Evolutionary conservation across 192 early-diverging fungal genomes (phyloP), one percentile per base, ranked within the genome.

Genomic region (Coemansia sp.): DNA sequence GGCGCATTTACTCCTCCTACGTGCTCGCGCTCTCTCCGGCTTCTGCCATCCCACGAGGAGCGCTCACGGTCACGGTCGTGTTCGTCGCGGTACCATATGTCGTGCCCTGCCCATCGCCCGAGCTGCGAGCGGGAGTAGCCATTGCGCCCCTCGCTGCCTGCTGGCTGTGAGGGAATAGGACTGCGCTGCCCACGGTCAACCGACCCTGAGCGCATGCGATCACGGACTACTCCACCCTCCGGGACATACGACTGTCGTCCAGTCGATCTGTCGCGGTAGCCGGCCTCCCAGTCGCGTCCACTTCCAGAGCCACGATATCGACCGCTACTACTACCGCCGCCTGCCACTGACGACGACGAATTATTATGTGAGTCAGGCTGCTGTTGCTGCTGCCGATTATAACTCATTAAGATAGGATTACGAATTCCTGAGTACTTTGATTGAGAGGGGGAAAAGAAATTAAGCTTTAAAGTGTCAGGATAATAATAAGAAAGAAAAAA

Each of bases 341-440:
- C 46, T 48, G 55, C 17, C 6, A 34, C 55, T 6, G 55, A 58
- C 55, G 55, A 58, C 46, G 19, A 45, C 36, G 59, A 62, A 25
- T 66, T 44, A 62, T 61, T 41, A 38, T 55, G 70, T 29, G 76
- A 70, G 36, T 78, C 76, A 15, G 76, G 41, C 37, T 44, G 63
- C 25, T 69, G 68, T 5, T 67, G 50, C 8, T 39, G 62, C 41
- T 62, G 68, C n/a, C 68, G 57, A 69, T 74, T 74, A 46, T 67
- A 68, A 51, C 67, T 79, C 77, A 79, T 75, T 66, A n/a, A 21
- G 29, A 14, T 27, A 10, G 4, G 23, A 10, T 55, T 29, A 11
- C 51, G 51, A 23, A 11, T 11, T 25, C 48, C 12, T 25, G 48
- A 25, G 48, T 2, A 1, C 48, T 51, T 25, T 21, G 10, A 29